Percentiles rank a stretch among this genome's conserved stretches.
Conservation (phyloP, 2,329 filamentous ascomycete genomes). For the Colletotrichum sp. region DNA sequence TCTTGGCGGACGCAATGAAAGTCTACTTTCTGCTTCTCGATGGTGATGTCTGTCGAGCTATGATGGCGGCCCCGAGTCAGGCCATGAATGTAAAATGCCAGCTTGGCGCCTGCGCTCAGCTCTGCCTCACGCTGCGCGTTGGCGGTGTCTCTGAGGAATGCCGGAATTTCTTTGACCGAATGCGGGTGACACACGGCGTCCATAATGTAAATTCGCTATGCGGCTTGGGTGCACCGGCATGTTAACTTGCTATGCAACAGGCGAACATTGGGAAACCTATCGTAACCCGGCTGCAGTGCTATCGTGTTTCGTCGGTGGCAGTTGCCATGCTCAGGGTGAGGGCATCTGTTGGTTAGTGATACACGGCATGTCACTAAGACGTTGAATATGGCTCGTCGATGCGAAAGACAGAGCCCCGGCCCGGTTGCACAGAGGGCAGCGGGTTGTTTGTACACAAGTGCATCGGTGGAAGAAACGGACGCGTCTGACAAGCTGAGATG, state of each 20-base stretch:
- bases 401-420: background rate
- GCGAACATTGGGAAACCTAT: background rate
- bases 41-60: background rate
- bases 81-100: background rate
- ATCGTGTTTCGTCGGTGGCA: background rate
- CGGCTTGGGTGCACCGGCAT: background rate
- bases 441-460: background rate
- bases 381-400: background rate
- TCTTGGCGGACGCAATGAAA: background rate
- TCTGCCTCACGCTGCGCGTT: background rate
- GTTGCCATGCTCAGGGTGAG: background rate
- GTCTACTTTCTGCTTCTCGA: background rate
- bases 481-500: background rate
- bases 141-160: background rate
- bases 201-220: background rate
- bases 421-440: background rate
- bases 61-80: background rate
- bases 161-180: background rate
- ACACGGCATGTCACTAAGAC: background rate
- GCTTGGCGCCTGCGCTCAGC: background rate
- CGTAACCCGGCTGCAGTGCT: background rate
- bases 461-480: background rate
- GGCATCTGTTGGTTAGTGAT: background rate
- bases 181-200: background rate
- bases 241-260: background rate